Evolutionary conservation across 192 early-diverging fungal genomes (phyloP).

Genomic region (Linnemannia exigua): DNA sequence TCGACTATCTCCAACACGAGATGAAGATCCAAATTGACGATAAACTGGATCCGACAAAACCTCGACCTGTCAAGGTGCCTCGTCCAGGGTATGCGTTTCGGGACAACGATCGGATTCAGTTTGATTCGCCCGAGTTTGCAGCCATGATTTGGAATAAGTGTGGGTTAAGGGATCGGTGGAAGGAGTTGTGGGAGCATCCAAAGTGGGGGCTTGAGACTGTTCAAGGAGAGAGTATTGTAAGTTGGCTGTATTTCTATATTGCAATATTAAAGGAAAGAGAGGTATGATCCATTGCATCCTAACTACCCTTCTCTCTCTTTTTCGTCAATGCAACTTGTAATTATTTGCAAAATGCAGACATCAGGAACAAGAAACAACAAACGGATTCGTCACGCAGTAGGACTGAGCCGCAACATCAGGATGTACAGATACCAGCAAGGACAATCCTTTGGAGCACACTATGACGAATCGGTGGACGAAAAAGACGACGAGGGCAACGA

Average conservation of each 20-base stretch:
- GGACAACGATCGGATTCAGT: slow-evolving; percentile 70
- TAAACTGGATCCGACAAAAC: slow-evolving; percentile 35
- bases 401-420: slow-evolving; percentile 68
- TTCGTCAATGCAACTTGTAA: background rate
- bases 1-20: slow-evolving; percentile 35
- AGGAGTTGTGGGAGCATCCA: slow-evolving; percentile 43
- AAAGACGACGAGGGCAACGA: slow-evolving; percentile 60
- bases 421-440: slow-evolving; percentile 74
- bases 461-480: slow-evolving; percentile 71
- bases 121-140: slow-evolving; percentile 60
- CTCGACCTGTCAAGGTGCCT: slow-evolving; percentile 41
- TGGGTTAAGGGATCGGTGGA: slow-evolving; percentile 48
- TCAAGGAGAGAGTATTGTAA: slow-evolving; percentile 56
- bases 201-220: slow-evolving; percentile 54
- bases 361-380: slow-evolving; percentile 35
- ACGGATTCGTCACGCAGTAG: slow-evolving; percentile 53
- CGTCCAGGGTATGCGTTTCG: slow-evolving; percentile 71
- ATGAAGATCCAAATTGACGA: slow-evolving; percentile 53
- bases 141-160: slow-evolving; percentile 62
- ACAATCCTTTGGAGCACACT: slow-evolving; percentile 72
- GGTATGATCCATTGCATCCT: background rate
- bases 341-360: slow-evolving; percentile 2
- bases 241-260: background rate
- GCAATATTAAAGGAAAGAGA: background rate
- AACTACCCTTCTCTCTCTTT: background rate